phyloP scores from a whole-genome alignment of 78 protist species.

The Protostelium mycophagum region DNA sequence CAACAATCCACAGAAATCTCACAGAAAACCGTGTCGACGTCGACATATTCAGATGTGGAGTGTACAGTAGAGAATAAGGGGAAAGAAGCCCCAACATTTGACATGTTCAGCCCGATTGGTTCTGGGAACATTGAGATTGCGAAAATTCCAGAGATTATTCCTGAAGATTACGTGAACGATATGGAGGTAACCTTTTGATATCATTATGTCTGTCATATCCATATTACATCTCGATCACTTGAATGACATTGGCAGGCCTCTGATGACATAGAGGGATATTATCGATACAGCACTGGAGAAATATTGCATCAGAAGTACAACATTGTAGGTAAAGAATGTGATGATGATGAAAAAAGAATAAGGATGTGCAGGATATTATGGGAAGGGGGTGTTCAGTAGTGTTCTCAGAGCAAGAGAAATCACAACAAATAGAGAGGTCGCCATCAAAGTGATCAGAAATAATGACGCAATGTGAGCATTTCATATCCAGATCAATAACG shows the following conservation, averaged over 20 bases:
- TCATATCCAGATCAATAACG: too few species aligned
- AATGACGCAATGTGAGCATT: constrained; percentile 68
- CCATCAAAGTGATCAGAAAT: constrained; percentile 81
- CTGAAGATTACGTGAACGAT: neutral
- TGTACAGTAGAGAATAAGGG: neutral
- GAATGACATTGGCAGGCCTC: too few species aligned
- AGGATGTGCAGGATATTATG: too few species aligned
- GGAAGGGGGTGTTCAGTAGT: constrained; percentile 86
- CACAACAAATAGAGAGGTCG: constrained; percentile 69
- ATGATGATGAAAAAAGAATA: too few species aligned
- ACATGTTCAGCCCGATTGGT: constrained; percentile 70
- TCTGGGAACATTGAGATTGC: neutral
- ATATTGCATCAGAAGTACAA: constrained; percentile 60
- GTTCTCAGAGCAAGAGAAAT: constrained; percentile 76
- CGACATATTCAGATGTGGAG: neutral
- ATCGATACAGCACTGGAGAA: constrained; percentile 67
- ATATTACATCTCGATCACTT: too few species aligned
- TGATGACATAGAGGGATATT: constrained; percentile 89
- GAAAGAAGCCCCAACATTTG: neutral
- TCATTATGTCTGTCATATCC: constrained; percentile 24
- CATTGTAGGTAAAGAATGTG: constrained; percentile 23
- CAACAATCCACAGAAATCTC: too few species aligned
- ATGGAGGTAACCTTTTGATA: neutral
- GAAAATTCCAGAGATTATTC: neutral
- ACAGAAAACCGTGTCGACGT: too few species aligned